Base-by-base conservation (phyloP, 352 stramenopile genomes). In the Pseudoperonospora humuli region DNA sequence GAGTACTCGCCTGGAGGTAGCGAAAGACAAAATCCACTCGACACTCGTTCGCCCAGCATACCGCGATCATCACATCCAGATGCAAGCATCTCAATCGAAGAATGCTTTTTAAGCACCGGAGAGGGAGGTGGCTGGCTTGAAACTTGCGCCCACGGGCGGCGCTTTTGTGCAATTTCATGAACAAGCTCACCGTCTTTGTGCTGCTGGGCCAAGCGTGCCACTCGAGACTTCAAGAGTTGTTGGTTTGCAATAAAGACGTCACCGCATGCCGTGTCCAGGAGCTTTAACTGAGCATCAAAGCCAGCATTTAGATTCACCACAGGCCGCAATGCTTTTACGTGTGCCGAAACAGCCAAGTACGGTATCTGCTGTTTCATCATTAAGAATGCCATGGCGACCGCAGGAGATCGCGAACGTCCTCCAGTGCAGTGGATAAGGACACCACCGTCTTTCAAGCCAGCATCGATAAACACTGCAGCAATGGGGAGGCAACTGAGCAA, bases 281-380 rank as follows among this genome's bases (percentile, higher is more conserved):
- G 86, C 17, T 74, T 70, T 5, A 96, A 58, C 48, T 96, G 84
- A 11, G 70, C 58, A 48, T 96, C 81, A 44, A 96, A 96, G 13
- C 85, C 81, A 23, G 54, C 26, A 43, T 95, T 95, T 7, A 93
- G 53, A 36, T 60, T 68, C 9, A 86, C 62, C 7, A 95, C 70
- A 5, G 82, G 71, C 1, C 85, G 77, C 3, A 71, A 37, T 8
- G 54, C 37, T 28, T 70, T 75, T 40, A 96, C 60, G 10, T 83
- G n/a, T n/a, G n/a, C n/a, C n/a, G n/a, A n/a, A n/a, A n/a, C n/a
- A n/a, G n/a, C n/a, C n/a, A n/a, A n/a, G n/a, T n/a, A n/a, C n/a
- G n/a, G n/a, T n/a, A n/a, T n/a, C n/a, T n/a, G n/a, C n/a, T n/a
- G n/a, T n/a, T n/a, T n/a, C n/a, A n/a, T n/a, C n/a, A n/a, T n/a